Evolutionary conservation across 1,139 yeast species (phyloP).

Genomic region (Yamadazyma epiphylla): DNA sequence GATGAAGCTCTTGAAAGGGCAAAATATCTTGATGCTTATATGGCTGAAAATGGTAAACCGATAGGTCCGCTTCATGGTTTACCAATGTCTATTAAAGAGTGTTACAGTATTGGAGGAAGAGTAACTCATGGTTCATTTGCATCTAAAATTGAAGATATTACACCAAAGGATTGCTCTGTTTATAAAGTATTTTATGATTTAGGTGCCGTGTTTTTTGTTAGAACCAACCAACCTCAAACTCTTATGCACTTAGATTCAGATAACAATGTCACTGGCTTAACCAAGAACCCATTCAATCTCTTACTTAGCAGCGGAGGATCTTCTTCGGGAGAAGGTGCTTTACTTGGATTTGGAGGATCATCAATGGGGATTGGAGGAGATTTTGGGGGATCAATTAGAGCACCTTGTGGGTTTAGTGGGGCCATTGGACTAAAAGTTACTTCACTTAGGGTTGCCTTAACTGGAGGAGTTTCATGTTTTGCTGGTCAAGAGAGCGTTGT

Average conservation of each 20-base stretch:
- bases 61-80: slow-evolving; percentile 18
- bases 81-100: slow-evolving; percentile 22
- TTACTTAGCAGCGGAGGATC: slow-evolving; percentile 48
- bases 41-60: slow-evolving; percentile 10
- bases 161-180: slow-evolving; percentile 19
- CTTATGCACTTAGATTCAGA: slow-evolving; percentile 53
- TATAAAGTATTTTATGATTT: slow-evolving; percentile 14
- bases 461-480: slow-evolving; percentile 17
- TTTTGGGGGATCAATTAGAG: slow-evolving; percentile 27
- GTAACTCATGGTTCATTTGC: slow-evolving; percentile 22
- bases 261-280: slow-evolving; percentile 48
- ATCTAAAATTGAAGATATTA: slow-evolving; percentile 13
- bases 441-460: slow-evolving; percentile 17
- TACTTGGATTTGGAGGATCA: slow-evolving; percentile 20
- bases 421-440: slow-evolving; percentile 22
- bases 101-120: slow-evolving; percentile 13
- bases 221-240: slow-evolving; percentile 56
- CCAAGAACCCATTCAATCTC: slow-evolving; percentile 52
- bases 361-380: slow-evolving; percentile 26
- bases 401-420: slow-evolving; percentile 26
- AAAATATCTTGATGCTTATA: slow-evolving; percentile 12
- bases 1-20: slow-evolving; percentile 17
- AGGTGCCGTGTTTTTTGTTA: slow-evolving; percentile 22
- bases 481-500: slow-evolving; percentile 33
- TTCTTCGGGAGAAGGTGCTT: slow-evolving; percentile 24